Evolutionary conservation across 169 alveolate species (phyloP), one percentile per base, ranked within the genome.

Genomic region (Eimeria falciformis): DNA sequence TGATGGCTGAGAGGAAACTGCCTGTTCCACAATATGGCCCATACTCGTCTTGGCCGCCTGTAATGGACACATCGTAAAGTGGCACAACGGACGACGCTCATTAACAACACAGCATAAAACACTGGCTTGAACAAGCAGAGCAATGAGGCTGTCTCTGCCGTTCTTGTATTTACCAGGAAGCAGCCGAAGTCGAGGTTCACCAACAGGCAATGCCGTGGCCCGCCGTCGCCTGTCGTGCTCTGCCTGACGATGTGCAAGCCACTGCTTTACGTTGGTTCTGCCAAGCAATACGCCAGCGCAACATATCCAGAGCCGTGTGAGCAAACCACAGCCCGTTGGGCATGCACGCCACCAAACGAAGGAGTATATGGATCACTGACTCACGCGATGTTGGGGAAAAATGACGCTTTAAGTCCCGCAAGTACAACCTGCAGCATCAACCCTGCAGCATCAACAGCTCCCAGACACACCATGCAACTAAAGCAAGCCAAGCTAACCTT

Each of bases 1-100:
- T 62, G 17, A 65, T 6, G 40, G 46, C 17, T 0, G 68, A 58
- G 23, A 21, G 33, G 21, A 58, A 27, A 17, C 82, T 58, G 29
- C 91, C 58, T 33, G 37, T 62, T 12, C 91, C 81, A 33, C 83
- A 65, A 21, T 43, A 46, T 40, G 17, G 37, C 21, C 91, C 91
- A 55, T 84, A 62, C 53, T 84, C 91, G 53, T 84, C 91, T 47
- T 66, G 83, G 18, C 91, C 91, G 29, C 81, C 81, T 84, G 53
- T 23, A n/a, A 27, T 11, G 14, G 11, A 77, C 12, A 69, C 53
- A 23, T 53, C 62, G 62, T 53, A 53, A 53, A 17, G 62, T 12
- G 62, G 17, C 62, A 53, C 9, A 17, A 53, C n/a, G 17, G 62
- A 53, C 62, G 17, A 17, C 62, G 17, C 62, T 53, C 17, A 53